Evolutionary conservation across 768 basidiomycete species (phyloP), one percentile per base, ranked within the genome.

Genomic region (Amanita pallidorosea): DNA sequence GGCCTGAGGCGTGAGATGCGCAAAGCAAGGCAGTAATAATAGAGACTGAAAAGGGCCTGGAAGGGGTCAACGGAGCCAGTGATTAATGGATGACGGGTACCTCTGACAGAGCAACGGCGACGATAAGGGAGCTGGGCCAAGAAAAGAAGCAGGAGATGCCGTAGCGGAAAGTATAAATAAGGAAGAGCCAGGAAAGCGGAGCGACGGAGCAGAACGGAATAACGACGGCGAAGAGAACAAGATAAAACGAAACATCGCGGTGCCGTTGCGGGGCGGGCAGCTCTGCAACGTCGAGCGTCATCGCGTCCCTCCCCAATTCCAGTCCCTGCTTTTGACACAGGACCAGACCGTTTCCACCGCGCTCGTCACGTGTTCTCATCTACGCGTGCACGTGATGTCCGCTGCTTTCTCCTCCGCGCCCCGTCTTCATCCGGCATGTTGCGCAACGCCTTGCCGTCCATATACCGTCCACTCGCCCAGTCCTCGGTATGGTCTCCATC

Each of bases 21-120:
- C 47, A 61, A 65, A 17, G 72, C 69, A 37, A 88, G 72, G 49
- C 71, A 63, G 52, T 64, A 65, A 56, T 88, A 74, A 61, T 87
- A 80, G 15, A 86, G 59, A 57, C 81, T 85, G 61, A 89, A 90
- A 53, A 80, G 61, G 7, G 80, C 77, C 86, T 88, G 51, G 2
- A 48, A 13, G 45, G 17, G 34, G 23, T 57, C 23, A 49, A 55
- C 34, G 49, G 31, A 49, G 43, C 34, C 4, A 29, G 43, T 22
- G 18, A 37, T 42, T 49, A 47, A 41, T 47, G 40, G 42, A 22
- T 42, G 8, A 59, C 66, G 56, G 33, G 33, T 44, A 84, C 85
- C 74, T 88, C 86, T 57, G 67, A 74, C 27, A 80, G 63, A 33
- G 83, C 75, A 50, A 77, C 55, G 25, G 63, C 68, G 54, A 85